Evolutionary conservation across 1,139 yeast species (phyloP).

Genomic region (Saccharomyces hybrid): DNA sequence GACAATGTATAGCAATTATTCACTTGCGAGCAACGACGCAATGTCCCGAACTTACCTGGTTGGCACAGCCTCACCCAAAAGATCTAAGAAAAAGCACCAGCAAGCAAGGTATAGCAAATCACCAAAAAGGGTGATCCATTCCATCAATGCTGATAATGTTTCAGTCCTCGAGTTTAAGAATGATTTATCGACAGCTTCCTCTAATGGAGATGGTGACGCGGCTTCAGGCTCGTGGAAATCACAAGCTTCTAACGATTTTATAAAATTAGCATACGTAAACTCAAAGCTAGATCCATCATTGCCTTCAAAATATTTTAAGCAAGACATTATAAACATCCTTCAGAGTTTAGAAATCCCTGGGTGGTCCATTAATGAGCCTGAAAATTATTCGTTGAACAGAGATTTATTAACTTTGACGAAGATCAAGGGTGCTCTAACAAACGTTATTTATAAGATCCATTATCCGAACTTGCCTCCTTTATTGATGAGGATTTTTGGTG

Average conservation of each 20-base stretch:
- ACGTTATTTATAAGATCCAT: constrained; percentile 48
- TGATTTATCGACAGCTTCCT: not conserved
- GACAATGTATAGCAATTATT: not conserved
- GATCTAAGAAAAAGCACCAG: not conserved
- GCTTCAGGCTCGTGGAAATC: not conserved
- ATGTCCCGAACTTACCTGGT: not conserved
- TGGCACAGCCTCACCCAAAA: not conserved
- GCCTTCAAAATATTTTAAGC: constrained; percentile 76
- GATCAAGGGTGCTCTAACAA: constrained; percentile 77
- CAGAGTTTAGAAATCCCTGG: constrained; percentile 58
- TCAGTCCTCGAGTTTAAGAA: not conserved
- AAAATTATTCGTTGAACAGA: constrained; percentile 29
- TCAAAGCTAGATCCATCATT: constrained; percentile 52
- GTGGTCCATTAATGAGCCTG: constrained; percentile 39
- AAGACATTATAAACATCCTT: constrained; percentile 59
- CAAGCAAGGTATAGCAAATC: not conserved
- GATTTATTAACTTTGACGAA: constrained; percentile 2
- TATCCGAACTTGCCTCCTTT: constrained; percentile 31
- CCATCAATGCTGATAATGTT: not conserved
- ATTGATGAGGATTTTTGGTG: constrained; percentile 78
- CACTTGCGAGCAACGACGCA: not conserved
- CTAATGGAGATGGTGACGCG: not conserved
- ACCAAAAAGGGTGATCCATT: not conserved
- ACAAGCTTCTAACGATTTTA: not conserved
- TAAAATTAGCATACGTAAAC: constrained; percentile 21